Evolutionary conservation across 495 filamentous ascomycete genomes (phyloP), one percentile per base, ranked within the genome.

Genomic region (Hypomontagnella monticulosa): DNA sequence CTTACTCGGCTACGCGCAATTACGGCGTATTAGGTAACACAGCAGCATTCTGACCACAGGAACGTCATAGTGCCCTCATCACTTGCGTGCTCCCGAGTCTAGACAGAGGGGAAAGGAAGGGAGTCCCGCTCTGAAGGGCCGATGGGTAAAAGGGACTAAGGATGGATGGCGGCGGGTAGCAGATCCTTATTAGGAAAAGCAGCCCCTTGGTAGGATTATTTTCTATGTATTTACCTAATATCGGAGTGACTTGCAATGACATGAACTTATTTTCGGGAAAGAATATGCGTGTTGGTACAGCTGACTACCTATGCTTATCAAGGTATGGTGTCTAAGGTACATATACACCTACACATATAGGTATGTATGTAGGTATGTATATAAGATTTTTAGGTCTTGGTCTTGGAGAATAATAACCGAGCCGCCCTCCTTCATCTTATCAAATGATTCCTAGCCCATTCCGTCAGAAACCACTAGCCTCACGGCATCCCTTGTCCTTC

Each of bases 51-150:
- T 27, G 30, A 49, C 19, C 6, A 18, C 33, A 11, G 27, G 33
- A 49, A 56, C 51, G 51, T 50, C 51, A 53, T 63, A 63, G 37
- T 49, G 43, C 43, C 27, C 51, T 43, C 43, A 33, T 32, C 20
- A 19, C 40, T 20, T 20, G 15, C 38, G 11, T 27, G n/a, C 18
- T 11, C 30, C 30, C 27, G 15, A 14, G 14, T n/a, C 8, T 36
- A 19, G 9, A 11, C n/a, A 55, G 42, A 32, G 12, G 18, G 36
- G 36, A 9, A 12, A 9, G 14, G 36, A 16, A n/a, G 19, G 16
- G 18, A 27, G n/a, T n/a, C n/a, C 20, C 10, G 18, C 30, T 32
- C 14, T 14, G 19, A n/a, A 7, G 8, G 8, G 38, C 44, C 10
- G 14, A 50, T 42, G 36, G 20, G 34, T 33, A 32, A 14, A 48